phyloP scores from a whole-genome alignment of 345 rosid genomes.

The Triadica sebifera region DNA sequence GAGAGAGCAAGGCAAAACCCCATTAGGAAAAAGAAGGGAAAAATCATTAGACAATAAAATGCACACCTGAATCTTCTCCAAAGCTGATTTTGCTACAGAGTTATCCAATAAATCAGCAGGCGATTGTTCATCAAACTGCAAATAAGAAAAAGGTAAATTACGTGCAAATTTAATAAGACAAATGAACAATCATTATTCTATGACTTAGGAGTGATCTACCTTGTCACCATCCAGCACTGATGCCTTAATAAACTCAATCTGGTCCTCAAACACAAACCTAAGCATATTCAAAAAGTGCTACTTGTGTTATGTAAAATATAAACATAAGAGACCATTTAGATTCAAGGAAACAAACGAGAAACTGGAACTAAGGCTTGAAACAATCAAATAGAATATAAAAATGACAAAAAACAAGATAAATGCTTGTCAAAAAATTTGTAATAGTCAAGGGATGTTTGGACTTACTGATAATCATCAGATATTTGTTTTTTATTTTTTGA shows the following conservation, averaged over 20 bases:
- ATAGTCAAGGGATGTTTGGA: constrained; percentile 4
- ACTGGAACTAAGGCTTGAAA: constrained; percentile 15
- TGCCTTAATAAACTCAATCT: constrained; percentile 84
- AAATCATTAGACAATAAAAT: not conserved
- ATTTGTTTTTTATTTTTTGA: constrained; percentile 68
- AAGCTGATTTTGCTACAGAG: constrained; percentile 56
- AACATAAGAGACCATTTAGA: not conserved
- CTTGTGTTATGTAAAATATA: not conserved
- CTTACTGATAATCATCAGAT: constrained; percentile 81
- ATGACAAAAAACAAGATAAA: not conserved
- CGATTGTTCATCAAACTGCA: constrained; percentile 54
- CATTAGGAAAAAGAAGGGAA: not conserved
- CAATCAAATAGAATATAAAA: not conserved
- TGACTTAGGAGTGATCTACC: constrained; percentile 39
- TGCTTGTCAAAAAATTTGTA: not conserved
- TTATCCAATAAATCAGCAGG: constrained; percentile 41
- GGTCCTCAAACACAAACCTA: constrained; percentile 94
- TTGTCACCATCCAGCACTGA: constrained; percentile 82
- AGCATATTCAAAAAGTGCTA: not conserved
- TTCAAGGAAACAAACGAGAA: not conserved
- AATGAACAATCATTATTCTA: not conserved
- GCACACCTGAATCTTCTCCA: constrained; percentile 78
- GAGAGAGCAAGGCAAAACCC: not conserved
- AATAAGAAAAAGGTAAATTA: constrained; percentile 1
- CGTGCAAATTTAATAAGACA: not conserved